These are phyloP conservation scores for Taiozyma sp. DNA, from an alignment of 1,139 yeast genomes.

Conservation along the genomic window DNA sequence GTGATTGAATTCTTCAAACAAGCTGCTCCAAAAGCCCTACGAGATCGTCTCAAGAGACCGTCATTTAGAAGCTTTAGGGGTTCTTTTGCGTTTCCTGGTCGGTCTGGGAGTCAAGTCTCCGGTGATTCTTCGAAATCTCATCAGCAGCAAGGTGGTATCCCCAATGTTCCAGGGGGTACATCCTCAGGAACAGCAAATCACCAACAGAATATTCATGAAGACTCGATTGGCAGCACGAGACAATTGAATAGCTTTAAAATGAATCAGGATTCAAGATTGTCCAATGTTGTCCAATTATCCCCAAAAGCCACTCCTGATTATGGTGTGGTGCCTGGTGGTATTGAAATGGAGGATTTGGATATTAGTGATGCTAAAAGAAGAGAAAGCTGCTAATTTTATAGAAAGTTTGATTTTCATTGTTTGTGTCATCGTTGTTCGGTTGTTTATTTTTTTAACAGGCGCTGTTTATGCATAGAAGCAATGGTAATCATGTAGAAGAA, in stretches of 20 bases:
- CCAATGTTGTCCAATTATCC: background rate
- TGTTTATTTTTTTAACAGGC: background rate
- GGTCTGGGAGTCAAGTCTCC: background rate
- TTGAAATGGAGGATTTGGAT: background rate
- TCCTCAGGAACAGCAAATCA: background rate
- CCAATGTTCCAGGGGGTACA: background rate
- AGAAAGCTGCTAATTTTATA: background rate
- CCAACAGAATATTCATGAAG: background rate
- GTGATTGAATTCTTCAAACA: conserved; percentile 23
- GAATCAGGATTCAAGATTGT: background rate
- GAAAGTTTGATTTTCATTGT: background rate
- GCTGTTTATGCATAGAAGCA: background rate
- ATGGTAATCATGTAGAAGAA: background rate
- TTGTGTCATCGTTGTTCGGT: background rate
- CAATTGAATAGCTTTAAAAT: background rate
- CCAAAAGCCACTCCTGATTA: background rate
- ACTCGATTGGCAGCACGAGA: background rate
- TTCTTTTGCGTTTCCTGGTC: background rate
- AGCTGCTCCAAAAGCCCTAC: conserved; percentile 22
- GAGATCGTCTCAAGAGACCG: conserved; percentile 18
- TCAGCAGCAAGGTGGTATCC: background rate
- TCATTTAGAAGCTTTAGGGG: conserved; percentile 7
- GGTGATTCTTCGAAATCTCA: background rate
- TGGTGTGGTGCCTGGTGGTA: background rate
- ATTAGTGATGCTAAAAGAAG: background rate